Percentiles rank a stretch among this genome's conserved stretches.
Conservation (phyloP, 1,284 basidiomycete species). For the Puccinia novopanici region DNA sequence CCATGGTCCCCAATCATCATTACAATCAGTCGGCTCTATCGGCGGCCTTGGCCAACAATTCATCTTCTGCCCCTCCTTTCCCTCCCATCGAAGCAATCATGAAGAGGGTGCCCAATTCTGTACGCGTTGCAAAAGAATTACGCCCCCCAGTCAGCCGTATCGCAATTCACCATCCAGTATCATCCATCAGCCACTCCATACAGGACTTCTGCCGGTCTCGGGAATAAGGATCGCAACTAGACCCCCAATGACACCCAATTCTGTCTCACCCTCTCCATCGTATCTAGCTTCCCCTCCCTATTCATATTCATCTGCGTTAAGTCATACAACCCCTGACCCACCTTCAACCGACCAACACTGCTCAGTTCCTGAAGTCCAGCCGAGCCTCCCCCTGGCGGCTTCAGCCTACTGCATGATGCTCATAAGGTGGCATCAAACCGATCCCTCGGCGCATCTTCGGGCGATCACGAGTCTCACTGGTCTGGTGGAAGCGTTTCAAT, state of each 20-base stretch:
- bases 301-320: background rate
- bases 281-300: conserved; percentile 5
- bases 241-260: conserved; percentile 38
- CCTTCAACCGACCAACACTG: background rate
- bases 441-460: conserved; percentile 11
- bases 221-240: conserved; percentile 55
- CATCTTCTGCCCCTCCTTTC: conserved; percentile 39
- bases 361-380: conserved; percentile 18
- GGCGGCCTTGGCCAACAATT: conserved; percentile 48
- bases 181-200: conserved; percentile 31
- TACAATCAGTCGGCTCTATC: conserved; percentile 50
- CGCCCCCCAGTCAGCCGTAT: conserved; percentile 51
- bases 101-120: conserved; percentile 64
- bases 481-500: conserved; percentile 25
- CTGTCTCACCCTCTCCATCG: background rate
- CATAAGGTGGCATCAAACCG: background rate
- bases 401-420: conserved; percentile 9
- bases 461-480: conserved; percentile 24
- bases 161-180: conserved; percentile 35
- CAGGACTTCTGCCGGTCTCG: conserved; percentile 55
- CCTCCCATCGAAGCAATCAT: conserved; percentile 61
- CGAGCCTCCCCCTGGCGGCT: background rate
- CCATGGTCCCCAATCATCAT: conserved; percentile 33
- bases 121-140: conserved; percentile 63
- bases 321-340: background rate